These are phyloP conservation scores for Trichothecium sympodiale DNA, from an alignment of 2,329 filamentous ascomycete genomes.

Conservation along the genomic window DNA sequence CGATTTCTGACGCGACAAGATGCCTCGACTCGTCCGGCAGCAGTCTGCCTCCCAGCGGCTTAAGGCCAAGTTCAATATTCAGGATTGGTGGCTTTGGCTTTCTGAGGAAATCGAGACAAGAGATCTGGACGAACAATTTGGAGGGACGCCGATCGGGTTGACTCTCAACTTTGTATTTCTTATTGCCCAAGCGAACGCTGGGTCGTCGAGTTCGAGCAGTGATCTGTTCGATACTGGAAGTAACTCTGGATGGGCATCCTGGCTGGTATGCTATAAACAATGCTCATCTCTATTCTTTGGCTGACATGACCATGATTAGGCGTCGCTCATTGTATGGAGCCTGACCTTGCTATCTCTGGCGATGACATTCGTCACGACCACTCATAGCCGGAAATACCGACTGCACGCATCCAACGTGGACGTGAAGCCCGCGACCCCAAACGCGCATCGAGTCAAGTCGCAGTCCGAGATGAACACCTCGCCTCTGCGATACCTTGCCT, in stretches of 20 bases:
- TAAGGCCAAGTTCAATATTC: slow-evolving; percentile 68
- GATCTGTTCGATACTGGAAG: slow-evolving; percentile 66
- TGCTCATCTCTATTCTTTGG: not conserved
- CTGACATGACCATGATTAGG: slow-evolving; percentile 28
- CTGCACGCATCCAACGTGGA: slow-evolving; percentile 85
- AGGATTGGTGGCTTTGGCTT: slow-evolving; percentile 82
- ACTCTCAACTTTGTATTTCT: slow-evolving; percentile 70
- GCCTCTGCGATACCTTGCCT: slow-evolving; percentile 64
- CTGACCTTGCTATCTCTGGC: slow-evolving; percentile 54
- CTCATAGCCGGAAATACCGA: slow-evolving; percentile 74
- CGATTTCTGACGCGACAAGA: not conserved
- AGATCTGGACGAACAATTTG: slow-evolving; percentile 76
- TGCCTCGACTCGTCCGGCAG: slow-evolving; percentile 72
- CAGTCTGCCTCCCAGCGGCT: slow-evolving; percentile 73
- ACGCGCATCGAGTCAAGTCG: slow-evolving; percentile 77
- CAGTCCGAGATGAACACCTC: slow-evolving; percentile 75
- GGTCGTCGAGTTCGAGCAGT: slow-evolving; percentile 43
- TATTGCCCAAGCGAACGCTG: slow-evolving; percentile 69
- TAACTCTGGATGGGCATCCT: slow-evolving; percentile 47
- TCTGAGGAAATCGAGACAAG: slow-evolving; percentile 87
- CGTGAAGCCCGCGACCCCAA: slow-evolving; percentile 63
- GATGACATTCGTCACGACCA: slow-evolving; percentile 77
- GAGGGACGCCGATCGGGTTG: slow-evolving; percentile 66
- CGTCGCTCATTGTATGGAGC: slow-evolving; percentile 58
- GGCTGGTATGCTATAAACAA: slow-evolving; percentile 31